Evolutionary conservation across 495 filamentous ascomycete genomes (phyloP), one percentile per base, ranked within the genome.

Genomic region (Podospora pseudocomata): DNA sequence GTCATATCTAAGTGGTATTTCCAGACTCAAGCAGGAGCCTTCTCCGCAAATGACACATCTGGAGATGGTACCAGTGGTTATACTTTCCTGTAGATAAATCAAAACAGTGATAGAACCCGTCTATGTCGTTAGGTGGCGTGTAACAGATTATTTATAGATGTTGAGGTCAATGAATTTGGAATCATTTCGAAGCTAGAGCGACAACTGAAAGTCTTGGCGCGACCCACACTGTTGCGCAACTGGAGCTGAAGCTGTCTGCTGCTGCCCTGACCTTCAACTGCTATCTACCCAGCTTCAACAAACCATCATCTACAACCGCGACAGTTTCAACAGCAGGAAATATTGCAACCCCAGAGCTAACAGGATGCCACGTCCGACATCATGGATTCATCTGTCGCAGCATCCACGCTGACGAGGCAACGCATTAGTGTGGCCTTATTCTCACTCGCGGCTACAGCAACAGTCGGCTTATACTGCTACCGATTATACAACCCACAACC

Each of bases 361-460:
- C 70, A 78, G 58, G 68, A 73, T 72, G 70, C 67, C 58, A 32
- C 62, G 7, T 16, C 65, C 19, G 69, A 55, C 71, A 74, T 65
- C 73, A 79, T 79, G 78, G 78, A 78, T 23, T 39, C 67, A n/a
- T 75, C 73, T 69, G 63, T 73, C 56, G 69, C 80, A 68, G 76
- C 77, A 72, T 81, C 82, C 75, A 77, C 76, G 73, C 75, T 84
- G 66, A 78, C 79, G 63, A 72, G 81, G 65, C 78, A 78, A 60
- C 73, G 81, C 64, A 64, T 81, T 61, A 75, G 76, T 61, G 70
- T 83, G 44, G 79, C 75, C 55, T 19, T 81, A 1, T 65, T 78
- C 55, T 80, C 81, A 49, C 70, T 72, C 64, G 65, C 79, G 34
- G 74, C 78, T 16, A 74, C 77, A 20, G 74, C 73, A 15, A 78